Conservation (phyloP, 805 yeast species). For the Debaryomyces tyrocola region DNA sequence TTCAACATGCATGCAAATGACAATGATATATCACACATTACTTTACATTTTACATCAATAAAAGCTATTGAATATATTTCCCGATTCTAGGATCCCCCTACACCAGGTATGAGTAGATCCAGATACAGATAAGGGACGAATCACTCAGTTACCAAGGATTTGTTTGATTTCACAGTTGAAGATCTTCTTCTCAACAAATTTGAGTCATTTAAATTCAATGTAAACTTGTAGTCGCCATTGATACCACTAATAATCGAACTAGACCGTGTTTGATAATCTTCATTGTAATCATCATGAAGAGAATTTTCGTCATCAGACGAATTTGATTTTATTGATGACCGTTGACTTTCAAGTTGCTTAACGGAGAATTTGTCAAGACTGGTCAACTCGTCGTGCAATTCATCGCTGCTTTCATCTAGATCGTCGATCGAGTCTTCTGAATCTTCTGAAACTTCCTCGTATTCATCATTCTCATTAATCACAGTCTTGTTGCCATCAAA, state of each 20-base stretch:
- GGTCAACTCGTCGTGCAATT: conserved; percentile 20
- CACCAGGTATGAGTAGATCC: too few species aligned
- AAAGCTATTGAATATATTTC: too few species aligned
- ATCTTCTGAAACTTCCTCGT: conserved; percentile 12
- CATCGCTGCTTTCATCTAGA: conserved; percentile 16
- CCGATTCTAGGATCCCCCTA: too few species aligned
- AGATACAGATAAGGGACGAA: too few species aligned
- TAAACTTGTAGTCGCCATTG: conserved; percentile 48
- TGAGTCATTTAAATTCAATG: conserved; percentile 63
- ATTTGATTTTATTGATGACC: conserved; percentile 15
- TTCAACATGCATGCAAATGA: not conserved
- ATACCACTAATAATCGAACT: conserved; percentile 39
- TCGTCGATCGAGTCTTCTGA: conserved; percentile 21
- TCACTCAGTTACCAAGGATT: not conserved
- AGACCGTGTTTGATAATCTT: conserved; percentile 37
- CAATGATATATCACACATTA: too few species aligned
- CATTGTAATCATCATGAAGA: conserved; percentile 6
- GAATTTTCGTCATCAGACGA: conserved; percentile 21
- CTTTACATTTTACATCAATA: too few species aligned
- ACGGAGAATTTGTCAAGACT: conserved; percentile 18
- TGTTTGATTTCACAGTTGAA: conserved; percentile 15
- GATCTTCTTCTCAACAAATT: conserved; percentile 59
- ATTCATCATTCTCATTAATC: conserved; percentile 22
- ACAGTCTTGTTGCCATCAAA: conserved; percentile 23
- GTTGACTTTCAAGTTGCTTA: conserved; percentile 8